A percentile compares a stretch with the other conserved stretches of the same genome.
phyloP scores from a whole-genome alignment of 1,139 yeast genomes.

The Hansenula anomala region DNA sequence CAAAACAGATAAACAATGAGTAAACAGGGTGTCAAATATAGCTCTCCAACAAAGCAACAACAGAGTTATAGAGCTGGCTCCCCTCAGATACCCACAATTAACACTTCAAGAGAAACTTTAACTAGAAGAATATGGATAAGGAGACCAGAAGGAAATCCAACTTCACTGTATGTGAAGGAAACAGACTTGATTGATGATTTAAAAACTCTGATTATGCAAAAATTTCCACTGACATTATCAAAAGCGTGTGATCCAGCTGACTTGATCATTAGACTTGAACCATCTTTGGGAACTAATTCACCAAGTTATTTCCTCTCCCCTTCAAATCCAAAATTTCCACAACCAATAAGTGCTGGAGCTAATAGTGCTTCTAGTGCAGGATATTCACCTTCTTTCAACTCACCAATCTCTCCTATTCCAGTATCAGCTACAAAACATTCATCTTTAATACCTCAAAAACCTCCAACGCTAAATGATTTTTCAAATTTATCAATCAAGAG shows the following conservation, averaged over 20 bases:
- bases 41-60: constrained; percentile 2
- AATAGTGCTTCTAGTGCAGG: background rate
- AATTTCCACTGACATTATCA: constrained; percentile 69
- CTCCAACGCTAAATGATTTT: constrained; percentile 8
- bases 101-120: constrained; percentile 1
- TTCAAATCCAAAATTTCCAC: constrained; percentile 4
- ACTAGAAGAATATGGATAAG: constrained; percentile 58
- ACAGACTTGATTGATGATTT: constrained; percentile 69
- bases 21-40: constrained; percentile 1
- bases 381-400: constrained; percentile 10
- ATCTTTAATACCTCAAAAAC: constrained; percentile 14
- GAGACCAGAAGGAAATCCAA: constrained; percentile 54
- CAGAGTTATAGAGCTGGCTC: background rate
- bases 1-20: background rate
- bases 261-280: constrained; percentile 39
- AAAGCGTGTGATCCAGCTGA: constrained; percentile 68
- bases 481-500: constrained; percentile 8
- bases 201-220: constrained; percentile 51
- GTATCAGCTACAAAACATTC: constrained; percentile 16
- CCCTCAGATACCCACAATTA: constrained; percentile 6
- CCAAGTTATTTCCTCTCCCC: constrained; percentile 9
- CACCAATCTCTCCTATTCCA: constrained; percentile 29
- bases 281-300: constrained; percentile 5
- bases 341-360: constrained; percentile 1
- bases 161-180: constrained; percentile 54